Evolutionary conservation across 495 filamentous ascomycete genomes (phyloP), one percentile per base, ranked within the genome.

Genomic region (Cercophora scortea): DNA sequence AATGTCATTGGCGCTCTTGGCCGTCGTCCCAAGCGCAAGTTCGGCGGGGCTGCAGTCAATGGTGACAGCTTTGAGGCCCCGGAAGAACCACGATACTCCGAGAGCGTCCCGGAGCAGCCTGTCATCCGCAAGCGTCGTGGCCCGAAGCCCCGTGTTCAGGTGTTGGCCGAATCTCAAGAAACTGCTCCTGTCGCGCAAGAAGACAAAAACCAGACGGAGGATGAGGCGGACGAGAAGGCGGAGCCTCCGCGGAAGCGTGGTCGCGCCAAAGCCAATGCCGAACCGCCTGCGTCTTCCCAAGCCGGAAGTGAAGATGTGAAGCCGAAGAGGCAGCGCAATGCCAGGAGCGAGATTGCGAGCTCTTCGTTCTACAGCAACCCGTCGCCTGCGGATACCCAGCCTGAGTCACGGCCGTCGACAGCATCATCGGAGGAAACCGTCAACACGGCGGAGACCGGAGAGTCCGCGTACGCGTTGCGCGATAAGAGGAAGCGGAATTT

Each of bases 401-500:
- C 57, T 1, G 68, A 65, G 45, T 62, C 65, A 13, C 59, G 67
- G 36, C 69, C 69, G 1, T 64, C 61, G 3, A 69, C 67, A 0
- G 61, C 69, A 0, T 61, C 59, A 0, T 70, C 67, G 0, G 57
- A 60, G 8, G 56, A 42, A 1, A 63, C 61, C 1, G 44, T 49
- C 6, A 55, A 63, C 38, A 71, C 63, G 7, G 56, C 52, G 3
- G 62, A 64, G 39, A 67, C 66, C 1, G 49, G 36, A 18, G 67
- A 68, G 52, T 64, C 69, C 7, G 38, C 61, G 0, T 71, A 71
- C 47, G 67, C 65, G 1, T 57, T 71, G 18, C 67, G 69, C 11
- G 66, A 68, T 15, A 69, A 69, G 54, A 57, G 58, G 7, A 68
- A 60, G 51, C 64, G 68, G 39, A 70, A 65, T 42, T 70, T 64